These are phyloP conservation scores for Clohesyomyces aquaticus DNA, from an alignment of 495 filamentous ascomycete species.

Conservation along the genomic window DNA sequence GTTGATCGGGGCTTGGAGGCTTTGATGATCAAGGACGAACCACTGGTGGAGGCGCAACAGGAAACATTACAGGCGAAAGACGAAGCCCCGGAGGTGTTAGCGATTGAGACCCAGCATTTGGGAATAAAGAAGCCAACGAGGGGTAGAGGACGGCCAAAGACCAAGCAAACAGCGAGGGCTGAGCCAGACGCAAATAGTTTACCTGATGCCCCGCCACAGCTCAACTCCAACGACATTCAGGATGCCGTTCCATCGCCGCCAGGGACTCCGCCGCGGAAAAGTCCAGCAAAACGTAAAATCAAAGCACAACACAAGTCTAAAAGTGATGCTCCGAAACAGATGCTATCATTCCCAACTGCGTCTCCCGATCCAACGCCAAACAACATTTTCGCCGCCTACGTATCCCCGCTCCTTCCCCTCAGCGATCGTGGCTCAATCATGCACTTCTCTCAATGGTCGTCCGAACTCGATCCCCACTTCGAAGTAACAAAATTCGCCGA, in stretches of 20 bases:
- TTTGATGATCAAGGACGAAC: no score
- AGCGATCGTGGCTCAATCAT: conserved; percentile 24
- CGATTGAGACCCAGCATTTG: no score
- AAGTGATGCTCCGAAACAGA: not conserved
- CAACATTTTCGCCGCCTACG: conserved; percentile 22
- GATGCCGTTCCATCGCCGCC: not conserved
- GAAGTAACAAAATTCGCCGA: conserved; percentile 67
- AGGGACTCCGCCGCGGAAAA: not conserved
- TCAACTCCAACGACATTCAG: not conserved
- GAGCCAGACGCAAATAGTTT: not conserved
- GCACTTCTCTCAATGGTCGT: conserved; percentile 52
- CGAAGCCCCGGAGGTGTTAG: no score
- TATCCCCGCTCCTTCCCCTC: conserved; percentile 27
- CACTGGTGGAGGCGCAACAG: no score
- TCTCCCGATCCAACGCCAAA: conserved; percentile 6
- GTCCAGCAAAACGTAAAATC: not conserved
- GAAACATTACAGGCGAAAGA: no score
- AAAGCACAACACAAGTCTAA: not conserved
- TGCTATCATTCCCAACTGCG: conserved; percentile 9
- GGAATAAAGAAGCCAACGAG: no score
- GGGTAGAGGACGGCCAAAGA: not conserved
- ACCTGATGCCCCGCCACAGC: not conserved
- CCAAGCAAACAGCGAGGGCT: not conserved
- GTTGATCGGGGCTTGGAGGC: no score
- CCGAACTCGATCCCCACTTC: conserved; percentile 54